Percentiles rank a stretch among this genome's conserved stretches.
phyloP scores from a whole-genome alignment of 2,329 filamentous ascomycete genomes.

The Delphinella strobiligena region DNA sequence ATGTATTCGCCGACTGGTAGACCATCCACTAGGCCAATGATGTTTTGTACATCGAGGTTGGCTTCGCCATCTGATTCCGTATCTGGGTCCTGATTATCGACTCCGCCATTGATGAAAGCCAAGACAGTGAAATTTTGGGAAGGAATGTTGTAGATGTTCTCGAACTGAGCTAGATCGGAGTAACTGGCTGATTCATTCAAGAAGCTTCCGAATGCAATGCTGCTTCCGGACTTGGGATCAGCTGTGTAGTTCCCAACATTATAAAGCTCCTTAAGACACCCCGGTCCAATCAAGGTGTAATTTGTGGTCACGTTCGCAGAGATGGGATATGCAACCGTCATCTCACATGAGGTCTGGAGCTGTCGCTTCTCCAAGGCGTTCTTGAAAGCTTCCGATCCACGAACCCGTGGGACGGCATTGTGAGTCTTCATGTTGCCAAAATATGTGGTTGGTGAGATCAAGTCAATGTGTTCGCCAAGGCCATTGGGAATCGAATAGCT shows the following conservation, averaged over 20 bases:
- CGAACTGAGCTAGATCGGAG: conserved; percentile 13
- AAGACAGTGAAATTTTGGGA: conserved; percentile 42
- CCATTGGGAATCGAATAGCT: conserved; percentile 21
- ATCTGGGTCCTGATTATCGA: conserved; percentile 30
- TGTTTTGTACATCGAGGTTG: conserved; percentile 50
- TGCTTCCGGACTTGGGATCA: conserved; percentile 30
- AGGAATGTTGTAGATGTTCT: conserved; percentile 14
- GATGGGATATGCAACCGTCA: neutral
- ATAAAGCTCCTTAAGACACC: conserved; percentile 15
- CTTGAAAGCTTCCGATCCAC: conserved; percentile 1
- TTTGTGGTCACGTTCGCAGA: conserved; percentile 9
- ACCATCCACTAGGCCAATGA: conserved; percentile 12
- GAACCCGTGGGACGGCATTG: conserved; percentile 4
- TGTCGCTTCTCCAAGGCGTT: conserved; percentile 8
- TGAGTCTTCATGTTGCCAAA: conserved; percentile 11
- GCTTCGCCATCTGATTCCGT: conserved; percentile 39
- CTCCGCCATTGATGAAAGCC: conserved; percentile 44
- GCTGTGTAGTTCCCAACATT: conserved; percentile 13
- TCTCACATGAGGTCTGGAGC: neutral
- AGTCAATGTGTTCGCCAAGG: conserved; percentile 10
- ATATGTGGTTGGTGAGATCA: conserved; percentile 16
- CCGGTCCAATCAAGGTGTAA: conserved; percentile 11
- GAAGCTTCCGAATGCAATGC: conserved; percentile 33
- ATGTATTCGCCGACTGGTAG: conserved; percentile 10
- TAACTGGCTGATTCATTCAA: conserved; percentile 13